These are phyloP conservation scores for Baeospora myosura DNA, from an alignment of 1,284 basidiomycete species.

Conservation along the genomic window DNA sequence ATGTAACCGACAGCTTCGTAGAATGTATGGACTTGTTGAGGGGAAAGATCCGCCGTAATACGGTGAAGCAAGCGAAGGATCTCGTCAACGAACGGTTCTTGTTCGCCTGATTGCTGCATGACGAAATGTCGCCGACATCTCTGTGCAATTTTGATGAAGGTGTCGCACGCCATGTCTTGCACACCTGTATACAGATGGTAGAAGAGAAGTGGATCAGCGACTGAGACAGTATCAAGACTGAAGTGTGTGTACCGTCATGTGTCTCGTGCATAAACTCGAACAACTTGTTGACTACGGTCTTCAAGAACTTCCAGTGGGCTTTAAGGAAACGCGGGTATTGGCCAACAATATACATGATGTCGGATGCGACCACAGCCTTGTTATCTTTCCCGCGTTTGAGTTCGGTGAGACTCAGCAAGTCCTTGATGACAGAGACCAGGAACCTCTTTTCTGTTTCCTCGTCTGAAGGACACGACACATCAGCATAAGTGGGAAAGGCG, in stretches of 20 bases:
- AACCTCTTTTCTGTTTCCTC: conserved; percentile 99
- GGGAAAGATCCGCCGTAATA: conserved; percentile 92
- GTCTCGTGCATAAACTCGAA: conserved; percentile 99
- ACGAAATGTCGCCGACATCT: conserved; percentile 98
- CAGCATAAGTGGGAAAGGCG: conserved; percentile 4
- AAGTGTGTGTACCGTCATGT: conserved; percentile 83
- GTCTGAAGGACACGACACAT: conserved; percentile 41
- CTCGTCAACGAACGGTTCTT: conserved; percentile 98
- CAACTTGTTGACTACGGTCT: conserved; percentile 99
- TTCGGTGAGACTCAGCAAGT: conserved; percentile 92
- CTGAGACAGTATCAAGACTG: conserved; percentile 5
- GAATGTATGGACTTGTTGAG: conserved; percentile 94
- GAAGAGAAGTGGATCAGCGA: conserved; percentile 5
- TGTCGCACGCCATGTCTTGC: conserved; percentile 99
- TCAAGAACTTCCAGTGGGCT: conserved; percentile 99
- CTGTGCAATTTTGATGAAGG: conserved; percentile 99
- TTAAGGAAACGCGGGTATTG: conserved; percentile 99
- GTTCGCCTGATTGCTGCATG: conserved; percentile 96
- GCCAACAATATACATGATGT: conserved; percentile 99
- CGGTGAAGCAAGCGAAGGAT: conserved; percentile 88
- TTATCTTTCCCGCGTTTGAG: conserved; percentile 99
- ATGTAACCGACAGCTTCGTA: conserved; percentile 99
- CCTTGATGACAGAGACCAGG: conserved; percentile 98
- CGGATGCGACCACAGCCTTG: conserved; percentile 98
- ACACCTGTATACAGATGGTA: conserved; percentile 65